A percentile compares a stretch with the other conserved stretches of the same genome.
Evolutionary conservation across 495 filamentous ascomycete species (phyloP).

Genomic region (Xylaria bambusicola): DNA sequence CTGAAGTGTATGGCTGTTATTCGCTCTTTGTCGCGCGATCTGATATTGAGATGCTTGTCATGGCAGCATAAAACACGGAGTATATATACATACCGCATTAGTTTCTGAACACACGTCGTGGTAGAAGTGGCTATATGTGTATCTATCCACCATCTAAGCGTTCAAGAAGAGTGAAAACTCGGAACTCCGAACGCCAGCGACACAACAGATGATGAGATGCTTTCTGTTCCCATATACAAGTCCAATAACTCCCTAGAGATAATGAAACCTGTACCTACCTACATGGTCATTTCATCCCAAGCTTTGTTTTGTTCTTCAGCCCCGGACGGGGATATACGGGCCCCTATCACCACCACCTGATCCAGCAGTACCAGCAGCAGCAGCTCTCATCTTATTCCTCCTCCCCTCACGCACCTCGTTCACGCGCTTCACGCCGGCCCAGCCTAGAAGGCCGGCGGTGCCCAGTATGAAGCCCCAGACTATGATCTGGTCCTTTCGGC

Average conservation of each 20-base stretch:
- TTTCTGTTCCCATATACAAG: background rate
- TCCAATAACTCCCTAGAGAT: too few relatives aligned
- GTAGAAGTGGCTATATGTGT: too few relatives aligned
- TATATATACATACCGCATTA: background rate
- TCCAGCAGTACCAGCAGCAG: background rate
- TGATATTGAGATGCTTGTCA: too few relatives aligned
- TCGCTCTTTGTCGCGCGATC: too few relatives aligned
- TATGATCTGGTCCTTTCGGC: conserved; percentile 83
- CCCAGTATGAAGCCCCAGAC: conserved; percentile 90
- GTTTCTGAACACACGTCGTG: too few relatives aligned
- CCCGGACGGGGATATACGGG: conserved; percentile 2
- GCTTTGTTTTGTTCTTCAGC: too few relatives aligned
- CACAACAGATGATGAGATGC: background rate
- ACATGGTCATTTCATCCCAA: too few relatives aligned
- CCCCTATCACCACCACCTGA: background rate
- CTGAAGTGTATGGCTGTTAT: too few relatives aligned
- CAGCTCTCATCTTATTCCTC: conserved; percentile 25
- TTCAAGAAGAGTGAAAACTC: background rate
- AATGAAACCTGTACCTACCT: too few relatives aligned
- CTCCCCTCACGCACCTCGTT: conserved; percentile 55
- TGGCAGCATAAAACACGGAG: too few relatives aligned
- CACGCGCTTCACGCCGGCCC: conserved; percentile 64
- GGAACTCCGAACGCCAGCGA: conserved; percentile 4
- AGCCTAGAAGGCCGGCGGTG: conserved; percentile 78
- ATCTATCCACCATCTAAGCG: background rate